Evolutionary conservation across 305 asterid species (phyloP), one percentile per base, ranked within the genome.

Genomic region (Fraxinus xanthoxyloides): DNA sequence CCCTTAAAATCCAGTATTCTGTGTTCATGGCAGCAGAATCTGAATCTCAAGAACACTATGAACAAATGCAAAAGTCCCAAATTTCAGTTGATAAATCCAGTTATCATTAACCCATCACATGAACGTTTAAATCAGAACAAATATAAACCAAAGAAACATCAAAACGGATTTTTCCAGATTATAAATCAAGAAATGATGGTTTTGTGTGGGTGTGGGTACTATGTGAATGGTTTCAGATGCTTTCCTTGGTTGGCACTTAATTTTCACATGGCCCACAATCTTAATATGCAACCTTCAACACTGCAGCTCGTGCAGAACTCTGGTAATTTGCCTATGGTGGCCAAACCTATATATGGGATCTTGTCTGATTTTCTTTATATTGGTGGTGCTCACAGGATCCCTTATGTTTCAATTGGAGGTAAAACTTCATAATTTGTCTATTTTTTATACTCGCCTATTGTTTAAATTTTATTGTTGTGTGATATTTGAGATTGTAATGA

Each of bases 201-300:
- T 81, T 76, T 95, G 56, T 92, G 94, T 88, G 97, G 97, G 75
- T 79, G 91, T 75, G 98, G 98, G 34, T 95, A 93, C 86, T 93
- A 88, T 90, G 90, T 95, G 83, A 91, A 95, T 73, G 98, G 98
- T 4, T 93, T 95, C 82, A 87, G 98, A 87, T 95, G 98, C 12
- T 93, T 92, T 82, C 97, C 98, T 38, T 95, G 97, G 98, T 74
- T 95, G 86, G 97, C 93, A 1, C 87, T 95, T 70, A 95, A 95
- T 77, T 92, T 88, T 19, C 97, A 93, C 80, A 91, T 95, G 98
- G 94, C 93, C 10, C 38, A 87, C 76, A 84, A 84, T 88, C 90
- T 95, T 7, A 85, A 84, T 28, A 86, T 95, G 94, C 86, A 90
- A 72, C 98, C 98, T 43, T 90, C 98, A 3, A 84, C 86, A 23